These are phyloP conservation scores for Penicillium sp. DNA, from an alignment of 2,329 filamentous ascomycete species.

Conservation along the genomic window DNA sequence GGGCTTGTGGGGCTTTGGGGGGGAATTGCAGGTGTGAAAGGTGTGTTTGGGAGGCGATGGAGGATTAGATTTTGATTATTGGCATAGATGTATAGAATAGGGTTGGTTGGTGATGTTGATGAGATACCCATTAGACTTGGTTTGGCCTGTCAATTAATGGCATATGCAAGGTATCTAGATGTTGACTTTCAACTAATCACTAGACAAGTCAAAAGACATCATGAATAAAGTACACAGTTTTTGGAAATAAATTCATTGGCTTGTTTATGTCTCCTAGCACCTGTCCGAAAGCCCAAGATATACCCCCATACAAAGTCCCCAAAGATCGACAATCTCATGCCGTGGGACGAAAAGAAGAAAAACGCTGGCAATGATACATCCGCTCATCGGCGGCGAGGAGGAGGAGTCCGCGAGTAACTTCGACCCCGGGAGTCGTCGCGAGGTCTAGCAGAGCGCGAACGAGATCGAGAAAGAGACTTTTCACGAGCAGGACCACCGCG, in stretches of 20 bases:
- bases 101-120: constrained; percentile 6
- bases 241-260: constrained; percentile 7
- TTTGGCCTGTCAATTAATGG: constrained; percentile 4
- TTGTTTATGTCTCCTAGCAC: constrained; percentile 15
- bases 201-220: constrained; percentile 4
- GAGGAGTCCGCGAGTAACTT: constrained; percentile 33
- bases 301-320: background rate
- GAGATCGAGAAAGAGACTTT: constrained; percentile 32
- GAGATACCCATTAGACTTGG: constrained; percentile 28
- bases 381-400: constrained; percentile 29
- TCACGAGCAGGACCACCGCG: constrained; percentile 29
- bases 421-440: constrained; percentile 32
- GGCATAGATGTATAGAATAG: constrained; percentile 1
- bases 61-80: constrained; percentile 19
- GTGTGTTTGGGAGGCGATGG: constrained; percentile 73
- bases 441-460: constrained; percentile 33
- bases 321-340: background rate
- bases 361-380: background rate
- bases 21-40: constrained; percentile 86
- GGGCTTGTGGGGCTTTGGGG: constrained; percentile 85
- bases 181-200: background rate
- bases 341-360: background rate
- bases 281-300: constrained; percentile 8
- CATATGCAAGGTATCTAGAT: constrained; percentile 18
- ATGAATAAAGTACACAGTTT: constrained; percentile 16